Percentiles rank a stretch among this genome's conserved stretches.
Evolutionary conservation across 208 protist genomes (phyloP).

Genomic region (Leishmania mexicana): DNA sequence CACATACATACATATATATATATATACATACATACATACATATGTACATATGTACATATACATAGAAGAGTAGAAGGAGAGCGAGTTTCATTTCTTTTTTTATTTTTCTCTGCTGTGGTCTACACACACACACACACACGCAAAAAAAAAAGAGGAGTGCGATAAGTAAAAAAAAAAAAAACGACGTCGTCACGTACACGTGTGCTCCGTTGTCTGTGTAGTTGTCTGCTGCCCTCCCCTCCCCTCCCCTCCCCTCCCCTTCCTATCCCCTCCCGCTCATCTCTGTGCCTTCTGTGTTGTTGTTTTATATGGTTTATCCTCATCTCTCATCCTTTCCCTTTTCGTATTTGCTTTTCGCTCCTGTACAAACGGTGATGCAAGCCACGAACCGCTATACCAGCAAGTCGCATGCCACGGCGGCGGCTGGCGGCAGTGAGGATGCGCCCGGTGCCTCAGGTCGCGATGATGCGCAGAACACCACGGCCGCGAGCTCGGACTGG

Average conservation of each 20-base stretch:
- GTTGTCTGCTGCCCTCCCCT: neutral
- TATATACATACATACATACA: neutral
- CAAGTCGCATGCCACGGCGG: constrained; percentile 8
- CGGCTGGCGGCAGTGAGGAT: constrained; percentile 16
- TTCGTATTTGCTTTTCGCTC: neutral
- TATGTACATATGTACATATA: neutral
- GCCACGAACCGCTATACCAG: constrained; percentile 27
- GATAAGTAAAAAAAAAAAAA: neutral
- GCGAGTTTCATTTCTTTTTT: neutral
- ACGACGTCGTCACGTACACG: neutral
- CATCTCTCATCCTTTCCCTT: constrained; percentile 15
- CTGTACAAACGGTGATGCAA: neutral
- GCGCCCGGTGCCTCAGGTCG: constrained; percentile 11
- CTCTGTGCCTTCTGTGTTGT: neutral
- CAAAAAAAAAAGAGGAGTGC: neutral
- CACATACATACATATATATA: neutral
- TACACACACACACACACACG: neutral
- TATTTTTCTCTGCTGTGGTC: neutral
- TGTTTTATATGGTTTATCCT: neutral
- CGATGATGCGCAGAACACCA: constrained; percentile 32
- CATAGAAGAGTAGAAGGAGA: neutral
- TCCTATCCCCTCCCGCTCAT: constrained; percentile 17
- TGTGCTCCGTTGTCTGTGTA: neutral
- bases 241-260: neutral
- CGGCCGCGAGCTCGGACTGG: constrained; percentile 33